Conservation (phyloP, 202 grass and related monocot genomes). For the Brachypodium distachyon region DNA sequence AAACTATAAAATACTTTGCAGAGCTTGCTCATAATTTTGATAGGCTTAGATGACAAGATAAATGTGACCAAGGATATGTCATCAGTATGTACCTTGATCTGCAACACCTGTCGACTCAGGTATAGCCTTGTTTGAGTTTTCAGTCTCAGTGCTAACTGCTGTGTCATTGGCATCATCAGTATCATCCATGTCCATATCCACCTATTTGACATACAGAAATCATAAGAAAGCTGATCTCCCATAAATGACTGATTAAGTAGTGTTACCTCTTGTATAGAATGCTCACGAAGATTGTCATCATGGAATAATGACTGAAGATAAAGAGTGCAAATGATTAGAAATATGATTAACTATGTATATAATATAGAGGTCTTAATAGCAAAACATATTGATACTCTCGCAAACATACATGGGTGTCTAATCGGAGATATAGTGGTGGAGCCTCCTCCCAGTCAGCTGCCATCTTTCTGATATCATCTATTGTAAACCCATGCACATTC, state of each 20-base stretch:
- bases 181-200: constrained; percentile 93
- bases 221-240: constrained; percentile 3
- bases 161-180: constrained; percentile 24
- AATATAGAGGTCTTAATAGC: background rate
- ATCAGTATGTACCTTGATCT: constrained; percentile 32
- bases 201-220: constrained; percentile 39
- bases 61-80: constrained; percentile 7
- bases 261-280: constrained; percentile 93
- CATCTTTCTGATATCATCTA: constrained; percentile 84
- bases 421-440: constrained; percentile 63
- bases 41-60: constrained; percentile 2
- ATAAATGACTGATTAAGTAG: constrained; percentile 19
- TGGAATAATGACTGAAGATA: constrained; percentile 73
- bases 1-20: background rate
- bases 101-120: constrained; percentile 19
- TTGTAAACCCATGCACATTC: constrained; percentile 83
- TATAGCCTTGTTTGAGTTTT: constrained; percentile 22
- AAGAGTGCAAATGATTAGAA: constrained; percentile 13
- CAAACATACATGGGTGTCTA: constrained; percentile 72
- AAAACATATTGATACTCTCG: background rate
- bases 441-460: constrained; percentile 82
- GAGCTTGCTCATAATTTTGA: background rate
- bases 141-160: constrained; percentile 26
- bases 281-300: constrained; percentile 66
- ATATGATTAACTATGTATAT: constrained; percentile 11